These are phyloP conservation scores for Madurella fahalii DNA, from an alignment of 2,329 filamentous ascomycete species.

Conservation along the genomic window DNA sequence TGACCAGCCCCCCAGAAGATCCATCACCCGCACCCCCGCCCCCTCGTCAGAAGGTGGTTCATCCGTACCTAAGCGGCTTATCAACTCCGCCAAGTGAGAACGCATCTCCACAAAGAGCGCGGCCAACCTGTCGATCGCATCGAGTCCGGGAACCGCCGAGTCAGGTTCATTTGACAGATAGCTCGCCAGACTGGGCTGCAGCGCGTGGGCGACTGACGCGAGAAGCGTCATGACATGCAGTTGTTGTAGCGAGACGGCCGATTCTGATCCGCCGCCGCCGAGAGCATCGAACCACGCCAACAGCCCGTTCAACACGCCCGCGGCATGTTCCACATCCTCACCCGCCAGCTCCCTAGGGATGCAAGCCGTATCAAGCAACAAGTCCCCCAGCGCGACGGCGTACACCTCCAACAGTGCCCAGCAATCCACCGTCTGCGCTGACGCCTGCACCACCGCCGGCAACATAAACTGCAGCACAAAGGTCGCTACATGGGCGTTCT, in stretches of 20 bases:
- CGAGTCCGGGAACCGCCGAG: neutral
- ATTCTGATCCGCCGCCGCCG: neutral
- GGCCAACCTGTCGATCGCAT: neutral
- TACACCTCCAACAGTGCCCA: slow-evolving; percentile 52
- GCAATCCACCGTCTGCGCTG: slow-evolving; percentile 32
- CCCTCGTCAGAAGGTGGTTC: neutral
- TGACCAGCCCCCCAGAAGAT: neutral
- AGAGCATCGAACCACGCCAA: slow-evolving; percentile 11
- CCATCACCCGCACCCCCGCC: neutral
- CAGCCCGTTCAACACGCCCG: slow-evolving; percentile 5
- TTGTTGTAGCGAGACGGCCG: slow-evolving; percentile 5
- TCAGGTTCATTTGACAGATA: slow-evolving; percentile 8
- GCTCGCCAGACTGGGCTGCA: slow-evolving; percentile 14
- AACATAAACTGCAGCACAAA: slow-evolving; percentile 53
- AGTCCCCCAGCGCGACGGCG: slow-evolving; percentile 37
- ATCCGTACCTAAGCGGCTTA: neutral
- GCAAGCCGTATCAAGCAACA: slow-evolving; percentile 32
- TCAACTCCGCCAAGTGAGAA: neutral
- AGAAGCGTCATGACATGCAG: slow-evolving; percentile 17
- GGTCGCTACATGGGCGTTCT: slow-evolving; percentile 38
- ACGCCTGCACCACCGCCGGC: slow-evolving; percentile 46
- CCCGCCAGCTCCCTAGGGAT: slow-evolving; percentile 33
- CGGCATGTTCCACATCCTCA: slow-evolving; percentile 13
- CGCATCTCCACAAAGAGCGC: slow-evolving; percentile 1
- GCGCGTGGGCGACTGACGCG: slow-evolving; percentile 5